Conservation (phyloP, 1,284 basidiomycete species). For the Ustilago curta region DNA sequence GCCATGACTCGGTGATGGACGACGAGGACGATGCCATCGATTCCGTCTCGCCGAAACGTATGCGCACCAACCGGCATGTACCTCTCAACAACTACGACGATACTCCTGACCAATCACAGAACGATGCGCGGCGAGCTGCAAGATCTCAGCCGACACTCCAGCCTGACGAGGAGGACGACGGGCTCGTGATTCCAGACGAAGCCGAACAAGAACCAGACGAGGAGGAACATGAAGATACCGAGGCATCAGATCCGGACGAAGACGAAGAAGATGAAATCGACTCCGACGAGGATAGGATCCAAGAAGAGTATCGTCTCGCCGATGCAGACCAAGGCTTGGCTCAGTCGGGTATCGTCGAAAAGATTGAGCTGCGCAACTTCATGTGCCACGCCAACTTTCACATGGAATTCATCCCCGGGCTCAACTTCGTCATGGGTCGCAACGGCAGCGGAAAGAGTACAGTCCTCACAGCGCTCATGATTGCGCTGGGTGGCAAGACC, state of each 20-base stretch:
- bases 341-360: slow-evolving; percentile 84
- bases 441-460: slow-evolving; percentile 85
- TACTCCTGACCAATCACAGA: slow-evolving; percentile 7
- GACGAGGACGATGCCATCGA: slow-evolving; percentile 39
- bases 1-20: slow-evolving; percentile 10
- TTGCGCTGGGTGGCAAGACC: slow-evolving; percentile 93
- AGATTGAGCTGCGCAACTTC: slow-evolving; percentile 88
- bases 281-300: slow-evolving; percentile 31
- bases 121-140: not conserved
- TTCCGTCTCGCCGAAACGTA: slow-evolving; percentile 32
- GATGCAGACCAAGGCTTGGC: slow-evolving; percentile 31
- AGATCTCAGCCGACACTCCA: slow-evolving; percentile 8
- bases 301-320: slow-evolving; percentile 23
- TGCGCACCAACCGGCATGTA: slow-evolving; percentile 14
- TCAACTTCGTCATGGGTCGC: slow-evolving; percentile 96
- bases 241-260: slow-evolving; percentile 16
- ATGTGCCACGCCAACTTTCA: slow-evolving; percentile 90
- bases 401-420: slow-evolving; percentile 84
- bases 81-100: slow-evolving; percentile 6
- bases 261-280: slow-evolving; percentile 41
- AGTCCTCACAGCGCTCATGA: slow-evolving; percentile 89
- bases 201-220: slow-evolving; percentile 10
- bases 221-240: slow-evolving; percentile 17
- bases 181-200: slow-evolving; percentile 72
- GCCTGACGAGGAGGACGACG: slow-evolving; percentile 71